Evolutionary conservation across 768 basidiomycete species (phyloP).

Genomic region (Boletus rubroflammeus): DNA sequence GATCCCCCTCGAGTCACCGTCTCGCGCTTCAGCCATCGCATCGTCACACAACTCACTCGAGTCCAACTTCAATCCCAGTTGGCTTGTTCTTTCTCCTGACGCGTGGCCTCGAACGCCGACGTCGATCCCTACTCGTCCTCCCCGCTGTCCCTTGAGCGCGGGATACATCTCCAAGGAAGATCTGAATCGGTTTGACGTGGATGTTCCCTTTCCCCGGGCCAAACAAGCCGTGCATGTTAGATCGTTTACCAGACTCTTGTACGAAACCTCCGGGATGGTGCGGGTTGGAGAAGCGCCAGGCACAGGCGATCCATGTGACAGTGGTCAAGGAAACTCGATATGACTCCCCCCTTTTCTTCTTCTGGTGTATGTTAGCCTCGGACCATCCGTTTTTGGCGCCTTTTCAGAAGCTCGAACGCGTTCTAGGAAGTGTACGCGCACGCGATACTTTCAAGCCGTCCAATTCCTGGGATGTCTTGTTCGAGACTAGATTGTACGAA

Average conservation of each 20-base stretch:
- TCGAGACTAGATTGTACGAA: not conserved
- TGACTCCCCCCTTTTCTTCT: not conserved
- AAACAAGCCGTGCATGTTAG: conserved; percentile 1
- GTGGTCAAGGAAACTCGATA: conserved; percentile 38
- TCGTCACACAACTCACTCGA: conserved; percentile 33
- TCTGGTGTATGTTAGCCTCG: not conserved
- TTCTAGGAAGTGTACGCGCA: not conserved
- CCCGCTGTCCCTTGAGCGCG: conserved; percentile 6
- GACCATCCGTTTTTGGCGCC: not conserved
- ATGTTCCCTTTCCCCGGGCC: not conserved
- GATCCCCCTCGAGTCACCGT: conserved; percentile 24
- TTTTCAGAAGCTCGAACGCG: no score
- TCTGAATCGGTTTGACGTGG: not conserved
- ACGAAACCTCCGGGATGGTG: not conserved
- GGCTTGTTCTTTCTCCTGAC: conserved; percentile 4
- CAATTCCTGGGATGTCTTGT: not conserved
- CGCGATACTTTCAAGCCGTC: not conserved
- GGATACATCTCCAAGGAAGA: not conserved
- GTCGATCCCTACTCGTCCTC: conserved; percentile 8
- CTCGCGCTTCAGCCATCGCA: conserved; percentile 17
- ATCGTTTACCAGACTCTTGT: not conserved
- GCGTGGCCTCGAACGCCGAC: conserved; percentile 25
- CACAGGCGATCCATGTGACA: conserved; percentile 42
- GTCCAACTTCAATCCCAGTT: conserved; percentile 24
- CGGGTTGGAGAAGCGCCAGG: conserved; percentile 16